Percentiles rank a stretch among this genome's conserved stretches.
These are phyloP conservation scores for Cyclostephanos invisitatus DNA, from an alignment of 108 stramenopile species.

Conservation along the genomic window DNA sequence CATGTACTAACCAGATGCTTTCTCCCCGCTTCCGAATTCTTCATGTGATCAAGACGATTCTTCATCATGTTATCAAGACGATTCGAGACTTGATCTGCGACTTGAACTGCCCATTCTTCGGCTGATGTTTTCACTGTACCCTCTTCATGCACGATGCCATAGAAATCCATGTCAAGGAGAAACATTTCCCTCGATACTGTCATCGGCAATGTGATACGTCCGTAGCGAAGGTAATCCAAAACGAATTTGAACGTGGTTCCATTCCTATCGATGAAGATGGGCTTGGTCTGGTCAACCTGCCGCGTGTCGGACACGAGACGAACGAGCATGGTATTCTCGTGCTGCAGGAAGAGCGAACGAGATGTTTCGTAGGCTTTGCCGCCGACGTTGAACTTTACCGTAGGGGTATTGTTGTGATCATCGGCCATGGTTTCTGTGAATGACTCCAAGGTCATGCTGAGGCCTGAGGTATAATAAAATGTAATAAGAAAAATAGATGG, in stretches of 20 bases:
- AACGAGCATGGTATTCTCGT: background rate
- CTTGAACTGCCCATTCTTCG: background rate
- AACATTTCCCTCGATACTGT: slow-evolving; percentile 8
- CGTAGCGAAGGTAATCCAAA: slow-evolving; percentile 15
- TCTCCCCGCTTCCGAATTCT: no score
- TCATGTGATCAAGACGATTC: no score
- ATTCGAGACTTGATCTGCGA: no score
- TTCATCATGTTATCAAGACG: no score
- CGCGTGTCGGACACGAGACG: background rate
- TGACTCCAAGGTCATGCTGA: no score
- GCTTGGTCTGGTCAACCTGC: slow-evolving; percentile 3
- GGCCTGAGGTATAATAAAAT: no score
- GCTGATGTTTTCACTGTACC: background rate
- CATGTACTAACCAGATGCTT: background rate
- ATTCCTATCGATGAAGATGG: slow-evolving; percentile 20
- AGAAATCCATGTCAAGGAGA: slow-evolving; percentile 21
- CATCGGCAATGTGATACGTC: background rate
- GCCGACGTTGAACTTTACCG: background rate
- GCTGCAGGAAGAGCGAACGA: background rate
- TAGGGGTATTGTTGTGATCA: background rate
- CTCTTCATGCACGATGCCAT: slow-evolving; percentile 14
- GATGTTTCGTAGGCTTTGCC: background rate
- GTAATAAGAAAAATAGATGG: no score
- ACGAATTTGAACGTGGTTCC: background rate
- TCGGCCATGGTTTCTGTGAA: background rate